Percentiles rank a stretch among this genome's conserved stretches.
These are phyloP conservation scores for Thalassiosira sp. DNA, from an alignment of 352 stramenopile species.

Conservation along the genomic window DNA sequence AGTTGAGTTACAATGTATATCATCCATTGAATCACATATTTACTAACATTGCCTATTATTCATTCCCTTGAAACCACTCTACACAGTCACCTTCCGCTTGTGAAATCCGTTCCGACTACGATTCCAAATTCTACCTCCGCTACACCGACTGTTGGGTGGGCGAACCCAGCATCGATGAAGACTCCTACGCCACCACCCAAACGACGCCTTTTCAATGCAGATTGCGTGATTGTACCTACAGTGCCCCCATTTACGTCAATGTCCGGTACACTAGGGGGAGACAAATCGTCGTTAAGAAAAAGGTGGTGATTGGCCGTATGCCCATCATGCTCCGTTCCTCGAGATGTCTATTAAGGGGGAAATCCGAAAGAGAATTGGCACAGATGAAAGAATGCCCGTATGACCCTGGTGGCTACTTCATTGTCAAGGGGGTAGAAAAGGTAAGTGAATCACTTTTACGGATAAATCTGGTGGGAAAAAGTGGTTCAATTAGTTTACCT, in stretches of 20 bases:
- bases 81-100: slow-evolving; percentile 78
- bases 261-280: slow-evolving; percentile 95
- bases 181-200: slow-evolving; percentile 89
- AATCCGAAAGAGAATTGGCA: slow-evolving; percentile 92
- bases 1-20: no score
- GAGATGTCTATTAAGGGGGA: slow-evolving; percentile 95
- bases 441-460: no score
- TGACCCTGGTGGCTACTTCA: slow-evolving; percentile 99
- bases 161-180: slow-evolving; percentile 94
- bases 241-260: slow-evolving; percentile 98
- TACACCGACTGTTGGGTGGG: slow-evolving; percentile 99
- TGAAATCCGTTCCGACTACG: slow-evolving; percentile 86
- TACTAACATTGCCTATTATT: neutral
- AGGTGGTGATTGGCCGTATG: slow-evolving; percentile 84
- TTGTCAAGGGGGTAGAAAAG: slow-evolving; percentile 98
- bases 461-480: no score
- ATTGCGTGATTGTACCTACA: slow-evolving; percentile 98
- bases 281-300: slow-evolving; percentile 98
- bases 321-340: slow-evolving; percentile 96
- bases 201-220: slow-evolving; percentile 97
- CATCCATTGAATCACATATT: neutral
- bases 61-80: slow-evolving; percentile 27
- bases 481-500: no score
- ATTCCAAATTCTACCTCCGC: slow-evolving; percentile 98
- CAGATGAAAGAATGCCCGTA: slow-evolving; percentile 98